Conservation (phyloP, 2,329 filamentous ascomycete species). For the Pezicula neosporulosa region DNA sequence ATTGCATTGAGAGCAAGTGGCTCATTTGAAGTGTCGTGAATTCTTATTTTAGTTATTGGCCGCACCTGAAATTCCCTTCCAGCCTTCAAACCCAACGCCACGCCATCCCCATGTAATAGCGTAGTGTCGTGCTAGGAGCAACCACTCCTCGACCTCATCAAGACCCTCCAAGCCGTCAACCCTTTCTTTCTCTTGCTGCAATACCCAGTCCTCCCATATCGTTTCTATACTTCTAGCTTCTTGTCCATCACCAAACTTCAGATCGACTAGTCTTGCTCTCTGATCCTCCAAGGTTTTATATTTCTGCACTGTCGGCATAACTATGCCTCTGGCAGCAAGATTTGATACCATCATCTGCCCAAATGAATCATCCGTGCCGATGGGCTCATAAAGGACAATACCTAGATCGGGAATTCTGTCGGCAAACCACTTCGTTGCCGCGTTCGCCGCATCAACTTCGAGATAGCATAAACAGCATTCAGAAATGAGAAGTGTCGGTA, state of each 20-base stretch:
- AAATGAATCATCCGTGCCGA: slow-evolving; percentile 79
- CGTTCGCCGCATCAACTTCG: slow-evolving; percentile 56
- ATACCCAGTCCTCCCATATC: slow-evolving; percentile 79
- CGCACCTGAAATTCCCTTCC: neutral
- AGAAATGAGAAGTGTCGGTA: slow-evolving; percentile 84
- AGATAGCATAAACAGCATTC: slow-evolving; percentile 97
- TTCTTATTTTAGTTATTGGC: too few relatives aligned
- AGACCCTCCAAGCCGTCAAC: slow-evolving; percentile 80
- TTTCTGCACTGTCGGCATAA: slow-evolving; percentile 74
- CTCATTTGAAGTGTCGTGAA: too few relatives aligned
- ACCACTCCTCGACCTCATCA: slow-evolving; percentile 95
- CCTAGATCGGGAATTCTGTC: slow-evolving; percentile 44
- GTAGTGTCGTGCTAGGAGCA: slow-evolving; percentile 83
- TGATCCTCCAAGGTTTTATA: slow-evolving; percentile 71
- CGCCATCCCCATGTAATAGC: slow-evolving; percentile 84
- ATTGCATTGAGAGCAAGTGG: too few relatives aligned
- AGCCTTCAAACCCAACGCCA: slow-evolving; percentile 16
- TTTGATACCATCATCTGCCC: slow-evolving; percentile 92
- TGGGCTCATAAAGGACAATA: slow-evolving; percentile 84
- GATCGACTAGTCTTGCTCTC: slow-evolving; percentile 57
- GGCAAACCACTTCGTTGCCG: slow-evolving; percentile 64
- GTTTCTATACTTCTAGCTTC: slow-evolving; percentile 58
- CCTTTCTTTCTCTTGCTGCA: slow-evolving; percentile 67
- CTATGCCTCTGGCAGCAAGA: slow-evolving; percentile 75
- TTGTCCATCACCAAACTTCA: slow-evolving; percentile 57